Percentiles rank a stretch among this genome's conserved stretches.
phyloP scores from a whole-genome alignment of 78 protist species.

The Dictyostelium intermedium region DNA sequence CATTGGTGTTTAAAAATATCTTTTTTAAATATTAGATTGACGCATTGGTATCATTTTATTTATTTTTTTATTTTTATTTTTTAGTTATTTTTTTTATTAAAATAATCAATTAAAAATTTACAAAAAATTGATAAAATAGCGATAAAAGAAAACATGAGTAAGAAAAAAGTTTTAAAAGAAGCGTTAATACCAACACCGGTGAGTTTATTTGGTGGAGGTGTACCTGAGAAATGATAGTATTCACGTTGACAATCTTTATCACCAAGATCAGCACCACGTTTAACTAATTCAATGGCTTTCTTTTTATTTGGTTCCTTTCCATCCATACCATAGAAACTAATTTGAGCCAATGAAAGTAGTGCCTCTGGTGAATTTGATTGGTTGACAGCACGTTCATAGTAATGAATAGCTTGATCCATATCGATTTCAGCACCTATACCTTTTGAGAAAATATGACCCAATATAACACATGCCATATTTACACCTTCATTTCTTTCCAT shows the following conservation, averaged over 20 bases:
- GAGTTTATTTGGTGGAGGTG: not conserved
- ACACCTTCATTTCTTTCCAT: constrained; percentile 18
- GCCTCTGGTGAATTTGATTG: not conserved
- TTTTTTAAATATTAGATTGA: too few relatives aligned
- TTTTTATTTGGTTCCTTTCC: not conserved
- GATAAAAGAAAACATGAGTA: not conserved
- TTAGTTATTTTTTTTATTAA: not conserved
- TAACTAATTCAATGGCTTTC: not conserved
- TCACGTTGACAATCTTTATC: not conserved
- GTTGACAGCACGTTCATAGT: not conserved
- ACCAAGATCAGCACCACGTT: constrained; percentile 15
- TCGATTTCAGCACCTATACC: constrained; percentile 7
- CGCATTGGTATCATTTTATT: too few relatives aligned
- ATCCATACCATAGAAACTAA: constrained; percentile 2
- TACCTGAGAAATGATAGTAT: not conserved
- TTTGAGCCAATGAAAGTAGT: not conserved
- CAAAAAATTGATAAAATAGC: not conserved
- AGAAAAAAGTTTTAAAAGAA: not conserved
- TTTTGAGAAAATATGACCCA: constrained; percentile 9
- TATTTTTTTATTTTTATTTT: too few relatives aligned
- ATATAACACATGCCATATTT: not conserved
- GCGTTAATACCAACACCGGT: not conserved
- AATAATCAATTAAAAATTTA: constrained; percentile 1
- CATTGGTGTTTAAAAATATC: too few relatives aligned
- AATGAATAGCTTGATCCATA: not conserved